These are phyloP conservation scores for Entomortierella chlamydospora DNA, from an alignment of 192 early-diverging fungal species.

Conservation along the genomic window DNA sequence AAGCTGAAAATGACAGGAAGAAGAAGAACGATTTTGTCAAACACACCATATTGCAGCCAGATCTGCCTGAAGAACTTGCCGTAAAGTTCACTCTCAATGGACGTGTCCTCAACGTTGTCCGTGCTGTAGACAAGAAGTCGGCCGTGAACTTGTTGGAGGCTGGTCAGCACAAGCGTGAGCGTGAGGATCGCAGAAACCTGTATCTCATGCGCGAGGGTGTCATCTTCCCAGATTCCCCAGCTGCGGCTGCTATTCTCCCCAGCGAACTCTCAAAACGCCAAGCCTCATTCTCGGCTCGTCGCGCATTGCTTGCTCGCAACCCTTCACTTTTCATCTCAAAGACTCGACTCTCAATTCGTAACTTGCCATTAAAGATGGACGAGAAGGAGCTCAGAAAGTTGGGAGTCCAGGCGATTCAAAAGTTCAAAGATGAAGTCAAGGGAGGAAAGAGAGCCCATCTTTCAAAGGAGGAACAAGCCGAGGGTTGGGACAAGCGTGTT, in stretches of 20 bases:
- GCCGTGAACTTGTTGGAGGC: slow-evolving; percentile 73
- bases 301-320: slow-evolving; percentile 83
- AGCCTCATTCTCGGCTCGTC: slow-evolving; percentile 83
- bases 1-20: slow-evolving; percentile 58
- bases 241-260: slow-evolving; percentile 74
- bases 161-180: slow-evolving; percentile 67
- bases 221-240: slow-evolving; percentile 86
- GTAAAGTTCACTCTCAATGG: slow-evolving; percentile 80
- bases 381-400: slow-evolving; percentile 76
- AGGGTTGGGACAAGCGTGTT: slow-evolving; percentile 73
- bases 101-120: slow-evolving; percentile 83
- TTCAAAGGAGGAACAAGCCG: slow-evolving; percentile 68
- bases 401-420: slow-evolving; percentile 72
- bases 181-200: slow-evolving; percentile 85
- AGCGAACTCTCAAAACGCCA: slow-evolving; percentile 88
- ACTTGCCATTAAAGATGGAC: slow-evolving; percentile 78
- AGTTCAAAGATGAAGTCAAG: slow-evolving; percentile 82
- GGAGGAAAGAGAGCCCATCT: slow-evolving; percentile 64
- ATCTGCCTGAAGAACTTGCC: slow-evolving; percentile 62
- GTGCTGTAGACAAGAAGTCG: slow-evolving; percentile 80
- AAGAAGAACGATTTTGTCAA: slow-evolving; percentile 66
- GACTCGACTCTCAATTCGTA: slow-evolving; percentile 90
- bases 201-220: slow-evolving; percentile 92
- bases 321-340: slow-evolving; percentile 91
- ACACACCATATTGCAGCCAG: slow-evolving; percentile 73